Evolutionary conservation across 306 rosid species (phyloP).

Genomic region (Sicyos edulis): DNA sequence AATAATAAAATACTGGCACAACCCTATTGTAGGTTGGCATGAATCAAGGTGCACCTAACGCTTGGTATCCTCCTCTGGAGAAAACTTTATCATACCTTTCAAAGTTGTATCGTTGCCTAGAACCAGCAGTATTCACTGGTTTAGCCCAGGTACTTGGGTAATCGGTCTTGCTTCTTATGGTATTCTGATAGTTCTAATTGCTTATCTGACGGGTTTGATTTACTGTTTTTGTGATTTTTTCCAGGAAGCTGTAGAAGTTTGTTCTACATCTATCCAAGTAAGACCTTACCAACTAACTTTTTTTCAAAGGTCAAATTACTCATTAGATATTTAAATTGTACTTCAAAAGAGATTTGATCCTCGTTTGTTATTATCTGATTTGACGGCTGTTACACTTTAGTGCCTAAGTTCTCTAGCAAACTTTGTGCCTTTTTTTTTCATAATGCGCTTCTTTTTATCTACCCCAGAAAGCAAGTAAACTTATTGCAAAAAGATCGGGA

Average conservation of each 20-base stretch:
- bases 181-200: constrained; percentile 15
- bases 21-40: constrained; percentile 57
- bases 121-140: constrained; percentile 86
- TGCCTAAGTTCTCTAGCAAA: constrained; percentile 3
- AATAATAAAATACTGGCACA: neutral
- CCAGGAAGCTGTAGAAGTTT: constrained; percentile 97
- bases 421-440: constrained; percentile 20
- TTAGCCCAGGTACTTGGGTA: constrained; percentile 75
- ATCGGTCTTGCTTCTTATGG: constrained; percentile 6
- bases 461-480: constrained; percentile 84
- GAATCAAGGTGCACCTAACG: constrained; percentile 56
- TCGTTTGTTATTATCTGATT: constrained; percentile 6
- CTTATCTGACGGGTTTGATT: neutral
- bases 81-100: constrained; percentile 91
- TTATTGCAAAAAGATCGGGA: constrained; percentile 76
- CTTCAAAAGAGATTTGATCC: neutral
- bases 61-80: constrained; percentile 95
- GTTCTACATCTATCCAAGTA: constrained; percentile 85
- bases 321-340: neutral
- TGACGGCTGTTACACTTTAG: neutral
- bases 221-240: constrained; percentile 19
- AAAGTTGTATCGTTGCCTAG: constrained; percentile 87
- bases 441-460: constrained; percentile 32
- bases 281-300: constrained; percentile 19
- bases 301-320: neutral